These are phyloP conservation scores for Collybiopsis confluens DNA, from an alignment of 768 basidiomycete genomes.

Conservation along the genomic window DNA sequence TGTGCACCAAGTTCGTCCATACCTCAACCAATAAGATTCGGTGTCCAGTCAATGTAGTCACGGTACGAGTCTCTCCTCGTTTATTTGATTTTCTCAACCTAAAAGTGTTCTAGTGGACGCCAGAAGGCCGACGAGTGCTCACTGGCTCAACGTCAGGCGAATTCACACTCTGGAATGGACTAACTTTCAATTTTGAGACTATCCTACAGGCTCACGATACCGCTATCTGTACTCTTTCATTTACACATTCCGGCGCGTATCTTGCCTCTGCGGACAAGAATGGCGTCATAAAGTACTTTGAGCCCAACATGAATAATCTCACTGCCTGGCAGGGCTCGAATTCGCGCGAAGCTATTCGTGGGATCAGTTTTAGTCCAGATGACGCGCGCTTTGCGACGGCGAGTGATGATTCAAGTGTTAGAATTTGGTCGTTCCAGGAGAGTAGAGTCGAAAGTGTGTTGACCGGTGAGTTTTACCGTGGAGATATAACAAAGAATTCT, in stretches of 20 bases:
- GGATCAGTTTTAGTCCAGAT: constrained; percentile 87
- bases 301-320: constrained; percentile 98
- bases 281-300: constrained; percentile 97
- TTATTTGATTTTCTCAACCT: neutral
- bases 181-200: constrained; percentile 99
- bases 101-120: constrained; percentile 68
- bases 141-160: constrained; percentile 97
- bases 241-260: constrained; percentile 91
- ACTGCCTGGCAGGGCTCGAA: constrained; percentile 87
- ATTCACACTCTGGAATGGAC: constrained; percentile 98
- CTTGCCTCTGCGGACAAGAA: constrained; percentile 90
- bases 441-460: constrained; percentile 84
- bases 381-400: constrained; percentile 91
- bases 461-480: constrained; percentile 52
- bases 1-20: constrained; percentile 97
- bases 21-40: constrained; percentile 98
- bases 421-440: constrained; percentile 94
- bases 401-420: constrained; percentile 91
- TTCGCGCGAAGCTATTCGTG: constrained; percentile 87
- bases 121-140: constrained; percentile 87
- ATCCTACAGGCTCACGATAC: constrained; percentile 99
- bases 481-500: neutral
- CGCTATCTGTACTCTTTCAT: constrained; percentile 84
- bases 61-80: constrained; percentile 48
- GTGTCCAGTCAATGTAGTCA: constrained; percentile 94